A percentile compares a stretch with the other conserved stretches of the same genome.
These are phyloP conservation scores for Leishmania mexicana DNA, from an alignment of 208 protist species.

Conservation along the genomic window DNA sequence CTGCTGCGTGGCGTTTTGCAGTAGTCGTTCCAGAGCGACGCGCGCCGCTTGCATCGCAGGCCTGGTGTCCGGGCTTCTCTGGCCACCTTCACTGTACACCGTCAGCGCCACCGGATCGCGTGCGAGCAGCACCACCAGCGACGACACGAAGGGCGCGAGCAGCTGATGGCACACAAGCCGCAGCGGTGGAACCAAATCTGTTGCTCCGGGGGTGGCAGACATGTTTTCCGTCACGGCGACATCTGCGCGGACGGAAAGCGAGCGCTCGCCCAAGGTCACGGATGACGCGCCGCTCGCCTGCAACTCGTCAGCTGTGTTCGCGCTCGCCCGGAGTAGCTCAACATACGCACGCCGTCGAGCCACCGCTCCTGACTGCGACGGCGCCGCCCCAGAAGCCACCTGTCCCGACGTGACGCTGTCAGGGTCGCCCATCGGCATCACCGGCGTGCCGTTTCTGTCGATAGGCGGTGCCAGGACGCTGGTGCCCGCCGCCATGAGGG, in stretches of 20 bases:
- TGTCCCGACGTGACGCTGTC: neutral
- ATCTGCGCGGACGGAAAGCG: neutral
- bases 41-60: neutral
- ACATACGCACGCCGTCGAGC: conserved; percentile 23
- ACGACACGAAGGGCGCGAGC: conserved; percentile 15
- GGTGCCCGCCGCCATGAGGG: neutral
- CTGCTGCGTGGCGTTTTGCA: neutral
- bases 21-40: neutral
- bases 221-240: neutral
- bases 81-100: neutral
- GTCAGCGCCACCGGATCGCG: conserved; percentile 26
- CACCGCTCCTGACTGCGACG: neutral
- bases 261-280: no score
- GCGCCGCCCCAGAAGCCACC: neutral
- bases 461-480: neutral
- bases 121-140: conserved; percentile 24
- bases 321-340: conserved; percentile 20
- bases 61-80: neutral
- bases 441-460: neutral
- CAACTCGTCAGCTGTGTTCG: conserved; percentile 16
- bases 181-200: neutral
- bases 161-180: conserved; percentile 4
- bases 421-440: neutral
- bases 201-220: neutral
- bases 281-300: neutral